These are phyloP conservation scores for Tubosaeta sp. DNA, from an alignment of 768 basidiomycete genomes.

Conservation along the genomic window DNA sequence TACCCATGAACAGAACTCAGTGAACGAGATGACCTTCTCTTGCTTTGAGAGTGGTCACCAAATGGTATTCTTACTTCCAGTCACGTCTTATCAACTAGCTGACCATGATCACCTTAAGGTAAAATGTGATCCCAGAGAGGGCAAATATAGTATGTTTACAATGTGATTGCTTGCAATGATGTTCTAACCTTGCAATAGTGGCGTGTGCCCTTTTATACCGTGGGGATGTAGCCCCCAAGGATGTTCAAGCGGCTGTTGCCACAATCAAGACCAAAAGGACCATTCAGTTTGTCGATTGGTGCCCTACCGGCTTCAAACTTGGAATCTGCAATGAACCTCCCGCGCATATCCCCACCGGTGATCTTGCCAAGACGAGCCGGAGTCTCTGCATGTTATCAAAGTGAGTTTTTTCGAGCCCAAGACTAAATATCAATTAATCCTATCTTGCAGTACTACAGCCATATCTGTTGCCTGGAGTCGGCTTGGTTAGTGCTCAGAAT, in stretches of 20 bases:
- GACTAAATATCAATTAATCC: background rate
- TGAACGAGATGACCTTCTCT: conserved; percentile 96
- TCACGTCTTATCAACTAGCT: background rate
- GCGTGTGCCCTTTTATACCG: conserved; percentile 91
- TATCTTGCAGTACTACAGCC: conserved; percentile 65
- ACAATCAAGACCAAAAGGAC: conserved; percentile 97
- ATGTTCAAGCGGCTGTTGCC: conserved; percentile 88
- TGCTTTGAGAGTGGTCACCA: conserved; percentile 97
- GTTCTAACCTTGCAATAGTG: conserved; percentile 45
- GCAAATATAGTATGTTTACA: conserved; percentile 87
- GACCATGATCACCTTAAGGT: conserved; percentile 30
- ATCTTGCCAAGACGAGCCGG: conserved; percentile 89
- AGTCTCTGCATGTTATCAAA: conserved; percentile 98
- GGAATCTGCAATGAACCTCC: conserved; percentile 98
- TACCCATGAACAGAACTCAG: conserved; percentile 94
- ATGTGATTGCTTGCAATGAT: background rate
- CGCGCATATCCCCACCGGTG: conserved; percentile 88
- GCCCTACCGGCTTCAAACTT: conserved; percentile 96
- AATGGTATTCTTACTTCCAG: conserved; percentile 54
- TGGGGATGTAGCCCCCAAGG: conserved; percentile 96
- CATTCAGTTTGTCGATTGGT: conserved; percentile 98
- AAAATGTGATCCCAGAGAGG: conserved; percentile 93
- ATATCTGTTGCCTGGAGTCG: conserved; percentile 95
- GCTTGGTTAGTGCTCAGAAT: conserved; percentile 44
- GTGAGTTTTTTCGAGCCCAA: conserved; percentile 32